Conservation (phyloP, 768 basidiomycete genomes). For the Vararia minispora region DNA sequence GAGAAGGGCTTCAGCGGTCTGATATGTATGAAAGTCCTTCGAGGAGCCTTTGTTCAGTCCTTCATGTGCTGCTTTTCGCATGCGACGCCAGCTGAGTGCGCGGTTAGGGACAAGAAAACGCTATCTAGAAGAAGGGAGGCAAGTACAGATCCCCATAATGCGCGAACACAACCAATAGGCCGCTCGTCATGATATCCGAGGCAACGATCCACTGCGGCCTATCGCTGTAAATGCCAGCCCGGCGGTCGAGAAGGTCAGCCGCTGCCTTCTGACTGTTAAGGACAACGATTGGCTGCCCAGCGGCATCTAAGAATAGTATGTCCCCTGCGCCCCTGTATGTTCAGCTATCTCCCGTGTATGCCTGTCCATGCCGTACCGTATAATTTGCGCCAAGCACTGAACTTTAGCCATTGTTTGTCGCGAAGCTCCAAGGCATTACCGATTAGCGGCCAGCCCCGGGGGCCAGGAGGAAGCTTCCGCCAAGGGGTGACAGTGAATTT, state of each 20-base stretch:
- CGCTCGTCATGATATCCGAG: conserved; percentile 11
- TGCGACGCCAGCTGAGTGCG: conserved; percentile 22
- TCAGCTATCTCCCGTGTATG: conserved; percentile 4
- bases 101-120: background rate
- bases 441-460: conserved; percentile 4
- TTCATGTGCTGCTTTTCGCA: conserved; percentile 25
- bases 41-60: conserved; percentile 19
- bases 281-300: conserved; percentile 16
- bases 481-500: conserved; percentile 2
- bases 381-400: conserved; percentile 10
- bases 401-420: conserved; percentile 10
- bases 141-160: conserved; percentile 10
- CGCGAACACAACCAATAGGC: conserved; percentile 11
- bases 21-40: conserved; percentile 17
- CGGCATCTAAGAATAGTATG: conserved; percentile 15
- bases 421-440: conserved; percentile 8
- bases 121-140: too few relatives aligned
- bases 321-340: conserved; percentile 10
- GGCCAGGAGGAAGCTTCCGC: conserved; percentile 5
- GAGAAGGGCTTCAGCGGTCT: conserved; percentile 21
- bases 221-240: conserved; percentile 21
- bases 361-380: conserved; percentile 2
- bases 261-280: conserved; percentile 19
- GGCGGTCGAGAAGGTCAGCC: conserved; percentile 20
- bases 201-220: conserved; percentile 13